These are phyloP conservation scores for Vaccinium myrtillus DNA, from an alignment of 148 eudicot genomes.

Conservation along the genomic window DNA sequence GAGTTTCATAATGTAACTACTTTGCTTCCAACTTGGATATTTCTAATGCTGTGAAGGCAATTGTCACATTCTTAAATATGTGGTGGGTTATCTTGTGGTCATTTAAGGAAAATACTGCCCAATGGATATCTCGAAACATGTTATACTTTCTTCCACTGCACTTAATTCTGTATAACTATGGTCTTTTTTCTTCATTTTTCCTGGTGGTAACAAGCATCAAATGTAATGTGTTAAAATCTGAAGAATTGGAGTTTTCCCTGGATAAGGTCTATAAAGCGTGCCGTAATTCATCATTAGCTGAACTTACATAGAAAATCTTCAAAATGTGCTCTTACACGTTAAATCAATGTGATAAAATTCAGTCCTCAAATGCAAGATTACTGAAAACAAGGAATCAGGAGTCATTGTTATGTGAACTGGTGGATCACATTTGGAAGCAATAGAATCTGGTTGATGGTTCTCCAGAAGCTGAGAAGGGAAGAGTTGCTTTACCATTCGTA, in stretches of 20 bases:
- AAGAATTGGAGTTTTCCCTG: neutral
- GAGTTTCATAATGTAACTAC: neutral
- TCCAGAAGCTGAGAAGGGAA: neutral
- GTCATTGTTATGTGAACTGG: neutral
- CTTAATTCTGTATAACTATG: too few relatives aligned
- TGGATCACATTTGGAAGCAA: neutral
- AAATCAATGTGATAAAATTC: neutral
- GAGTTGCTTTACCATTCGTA: neutral
- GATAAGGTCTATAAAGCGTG: too few relatives aligned
- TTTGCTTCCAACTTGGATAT: neutral
- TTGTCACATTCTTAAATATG: neutral
- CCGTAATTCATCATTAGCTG: too few relatives aligned
- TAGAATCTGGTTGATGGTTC: neutral
- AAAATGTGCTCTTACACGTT: neutral
- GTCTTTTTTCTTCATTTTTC: neutral
- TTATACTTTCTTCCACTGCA: neutral
- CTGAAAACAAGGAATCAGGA: neutral
- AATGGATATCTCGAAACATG: neutral
- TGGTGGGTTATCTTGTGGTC: neutral
- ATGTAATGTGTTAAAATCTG: neutral
- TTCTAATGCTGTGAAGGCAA: neutral
- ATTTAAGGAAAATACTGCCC: neutral
- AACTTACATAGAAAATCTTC: neutral
- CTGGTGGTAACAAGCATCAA: neutral
- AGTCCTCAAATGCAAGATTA: neutral